phyloP scores from a whole-genome alignment of 2,329 filamentous ascomycete species.

The Aureobasidium namibiae region DNA sequence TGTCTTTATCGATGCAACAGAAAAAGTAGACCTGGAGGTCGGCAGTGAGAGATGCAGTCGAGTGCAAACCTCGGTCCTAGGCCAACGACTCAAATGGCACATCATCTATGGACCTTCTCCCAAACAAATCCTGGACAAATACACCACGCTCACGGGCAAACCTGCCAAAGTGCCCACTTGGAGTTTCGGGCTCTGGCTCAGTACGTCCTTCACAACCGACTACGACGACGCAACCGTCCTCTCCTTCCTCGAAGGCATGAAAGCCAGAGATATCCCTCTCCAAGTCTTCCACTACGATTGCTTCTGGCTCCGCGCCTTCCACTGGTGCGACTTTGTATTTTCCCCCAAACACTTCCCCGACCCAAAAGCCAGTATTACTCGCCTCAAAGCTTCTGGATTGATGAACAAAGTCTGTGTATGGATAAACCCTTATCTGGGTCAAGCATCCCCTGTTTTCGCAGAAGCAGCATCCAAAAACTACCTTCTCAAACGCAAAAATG shows the following conservation, averaged over 20 bases:
- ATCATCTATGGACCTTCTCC: slow-evolving; percentile 63
- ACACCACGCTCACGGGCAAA: slow-evolving; percentile 59
- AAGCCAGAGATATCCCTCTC: slow-evolving; percentile 54
- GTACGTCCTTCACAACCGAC: slow-evolving; percentile 65
- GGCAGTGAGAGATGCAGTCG: slow-evolving; percentile 65
- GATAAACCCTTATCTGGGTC: slow-evolving; percentile 68
- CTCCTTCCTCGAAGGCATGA: slow-evolving; percentile 62
- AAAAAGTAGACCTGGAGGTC: slow-evolving; percentile 62
- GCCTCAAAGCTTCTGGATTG: slow-evolving; percentile 55
- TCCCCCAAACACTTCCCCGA: slow-evolving; percentile 61
- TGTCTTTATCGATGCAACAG: slow-evolving; percentile 64
- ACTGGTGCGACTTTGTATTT: slow-evolving; percentile 69
- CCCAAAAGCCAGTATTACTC: slow-evolving; percentile 53
- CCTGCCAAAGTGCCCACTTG: slow-evolving; percentile 59
- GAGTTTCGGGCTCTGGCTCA: slow-evolving; percentile 71
- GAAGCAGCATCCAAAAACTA: slow-evolving; percentile 59
- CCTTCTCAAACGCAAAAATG: slow-evolving; percentile 58
- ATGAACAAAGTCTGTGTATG: slow-evolving; percentile 59
- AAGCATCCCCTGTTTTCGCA: slow-evolving; percentile 58
- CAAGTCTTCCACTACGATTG: slow-evolving; percentile 71
- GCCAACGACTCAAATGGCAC: slow-evolving; percentile 65
- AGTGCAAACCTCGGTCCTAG: slow-evolving; percentile 60
- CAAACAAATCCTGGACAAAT: slow-evolving; percentile 62
- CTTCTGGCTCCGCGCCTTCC: slow-evolving; percentile 70
- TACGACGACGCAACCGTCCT: slow-evolving; percentile 64